Percentiles rank a stretch among this genome's conserved stretches.
These are phyloP conservation scores for Elaeis guineensis DNA, from an alignment of 176 grass and related monocot species.

Conservation along the genomic window DNA sequence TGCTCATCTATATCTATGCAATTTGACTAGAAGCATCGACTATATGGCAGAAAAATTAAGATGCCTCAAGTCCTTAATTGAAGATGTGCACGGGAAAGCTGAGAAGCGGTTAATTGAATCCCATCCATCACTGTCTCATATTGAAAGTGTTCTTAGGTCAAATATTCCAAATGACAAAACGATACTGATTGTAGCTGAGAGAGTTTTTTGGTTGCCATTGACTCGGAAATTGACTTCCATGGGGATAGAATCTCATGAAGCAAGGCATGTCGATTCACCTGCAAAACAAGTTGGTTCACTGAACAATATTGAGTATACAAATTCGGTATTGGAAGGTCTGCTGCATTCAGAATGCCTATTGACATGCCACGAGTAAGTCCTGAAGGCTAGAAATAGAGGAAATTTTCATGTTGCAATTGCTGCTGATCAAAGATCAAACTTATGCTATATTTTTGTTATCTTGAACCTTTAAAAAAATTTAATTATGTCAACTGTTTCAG, in stretches of 20 bases:
- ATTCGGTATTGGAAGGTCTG: conserved; percentile 29
- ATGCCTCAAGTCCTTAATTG: conserved; percentile 38
- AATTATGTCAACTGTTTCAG: too few species aligned
- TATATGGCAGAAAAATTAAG: conserved; percentile 40
- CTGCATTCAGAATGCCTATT: conserved; percentile 45
- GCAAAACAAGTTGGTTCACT: conserved; percentile 20
- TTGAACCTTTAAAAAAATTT: too few species aligned
- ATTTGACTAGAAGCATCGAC: conserved; percentile 40
- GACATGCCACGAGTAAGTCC: conserved; percentile 50
- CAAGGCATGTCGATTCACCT: conserved; percentile 14
- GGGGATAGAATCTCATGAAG: conserved; percentile 40
- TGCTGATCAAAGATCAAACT: too few species aligned
- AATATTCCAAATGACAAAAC: conserved; percentile 26
- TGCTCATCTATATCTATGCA: conserved; percentile 52
- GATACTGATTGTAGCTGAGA: conserved; percentile 48
- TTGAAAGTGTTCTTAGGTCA: conserved; percentile 44
- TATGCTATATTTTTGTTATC: too few species aligned
- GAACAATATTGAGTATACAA: conserved; percentile 20
- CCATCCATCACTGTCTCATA: conserved; percentile 48
- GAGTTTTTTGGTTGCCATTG: conserved; percentile 61
- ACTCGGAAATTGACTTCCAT: conserved; percentile 43
- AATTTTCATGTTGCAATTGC: conserved; percentile 3
- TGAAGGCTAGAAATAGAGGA: conserved; percentile 1
- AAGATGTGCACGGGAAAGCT: conserved; percentile 30
- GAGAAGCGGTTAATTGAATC: conserved; percentile 34